Evolutionary conservation across 306 rosid species (phyloP), one percentile per base, ranked within the genome.

Genomic region (Ziziphus jujuba): DNA sequence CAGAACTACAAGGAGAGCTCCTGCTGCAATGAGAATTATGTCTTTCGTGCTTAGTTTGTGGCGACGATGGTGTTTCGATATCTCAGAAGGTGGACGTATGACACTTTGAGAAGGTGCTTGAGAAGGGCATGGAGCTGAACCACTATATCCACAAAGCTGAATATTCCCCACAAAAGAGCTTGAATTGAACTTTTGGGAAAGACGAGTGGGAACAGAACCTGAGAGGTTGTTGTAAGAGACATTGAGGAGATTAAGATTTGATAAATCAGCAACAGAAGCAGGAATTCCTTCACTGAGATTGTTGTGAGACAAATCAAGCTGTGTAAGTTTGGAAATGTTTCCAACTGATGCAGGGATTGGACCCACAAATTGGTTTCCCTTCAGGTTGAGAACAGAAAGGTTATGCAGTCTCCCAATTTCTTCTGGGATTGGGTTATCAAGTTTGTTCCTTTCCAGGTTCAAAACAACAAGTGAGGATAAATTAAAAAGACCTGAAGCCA

Each of bases 171-270:
- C 69, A 66, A 91, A 91, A 54, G 98, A 89, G 72, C 89, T 89
- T 16, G 83, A 68, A 75, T 87, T 84, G 65, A 91, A 91, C 63
- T 84, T 89, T 34, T 75, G 66, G 0, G 87, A 75, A 24, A 91
- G 87, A 22, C 33, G 15, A 17, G 74, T 17, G 10, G 98, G 98
- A 48, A 91, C 98, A 13, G 85, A 74, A 34, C 98, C 98, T 17
- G 96, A 85, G 35, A 91, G 92, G 57, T 85, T 71, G 60, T 91
- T 91, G 72, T 87, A 71, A 11, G 98, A 91, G 59, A 91, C 96
- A 65, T 89, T 85, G 71, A 91, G 84, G 61, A 68, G 77, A 48
- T 3, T 63, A 16, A 91, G 95, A 61, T 67, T 70, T 9, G 54
- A 22, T 34, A 91, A 76, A 71, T 66, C 70, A 48, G 71, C 64